Evolutionary conservation across 495 filamentous ascomycete species (phyloP), one percentile per base, ranked within the genome.

Genomic region (Beverwykella pulmonaria): DNA sequence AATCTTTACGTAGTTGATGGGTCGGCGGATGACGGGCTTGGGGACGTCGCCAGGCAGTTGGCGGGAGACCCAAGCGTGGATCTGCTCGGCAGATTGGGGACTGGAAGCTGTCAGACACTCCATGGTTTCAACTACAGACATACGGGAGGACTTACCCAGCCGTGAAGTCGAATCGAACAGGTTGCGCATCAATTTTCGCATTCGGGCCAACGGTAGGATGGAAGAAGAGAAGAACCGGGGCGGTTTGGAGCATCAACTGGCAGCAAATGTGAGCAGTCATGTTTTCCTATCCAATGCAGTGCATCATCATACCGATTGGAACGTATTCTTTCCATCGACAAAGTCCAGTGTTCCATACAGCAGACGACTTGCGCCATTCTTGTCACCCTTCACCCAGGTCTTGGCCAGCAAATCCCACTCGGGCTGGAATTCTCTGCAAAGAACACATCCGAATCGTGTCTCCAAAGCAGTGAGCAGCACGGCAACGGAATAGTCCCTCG

Each of bases 341-440:
- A 98, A 99, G 71, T 99, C 94, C 65, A 98, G 80, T 15, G 92
- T 95, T 30, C 86, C 90, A 79, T 91, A 96, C 53, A 97, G 73
- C 59, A 96, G 68, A 58, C 89, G 82, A 39, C 90, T 85, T 27
- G 88, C 87, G 44, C 85, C 89, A 32, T 81, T 76, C 78, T 88
- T 90, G 75, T 92, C 87, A 1, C 90, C 92, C 73, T 87, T 90
- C 63, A 82, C 82, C 94, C 94, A 99, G 80, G 91, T 95, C 74
- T 85, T 90, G 17, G 85, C 83, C 32, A 99, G 83, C 23, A 99
- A 75, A 25, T 96, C 90, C 88, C 92, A 99, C 78, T 99, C 95
- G 0, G 94, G 89, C 73, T 94, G 88, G 78, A 98, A 97, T 58
- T 95, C 90, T 36, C 86, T 84, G 75, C 94, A 99, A 50, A 97